Base-by-base conservation (phyloP, 768 basidiomycete genomes). In the Lanmaoa rubissima region DNA sequence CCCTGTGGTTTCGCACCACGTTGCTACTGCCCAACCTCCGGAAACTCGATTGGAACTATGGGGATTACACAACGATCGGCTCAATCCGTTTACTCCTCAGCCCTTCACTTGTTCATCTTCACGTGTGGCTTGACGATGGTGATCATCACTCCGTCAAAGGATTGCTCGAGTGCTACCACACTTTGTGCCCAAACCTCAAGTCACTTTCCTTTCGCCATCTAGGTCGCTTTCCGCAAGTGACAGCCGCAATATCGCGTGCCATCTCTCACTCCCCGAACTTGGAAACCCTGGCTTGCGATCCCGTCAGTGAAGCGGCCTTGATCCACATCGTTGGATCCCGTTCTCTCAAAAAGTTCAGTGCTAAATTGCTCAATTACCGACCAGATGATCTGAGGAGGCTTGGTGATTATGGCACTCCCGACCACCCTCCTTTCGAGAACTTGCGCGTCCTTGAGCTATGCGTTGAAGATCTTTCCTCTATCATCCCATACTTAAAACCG, bases 21-120 rank as follows among this genome's bases (percentile, higher is more conserved):
- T 10, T 45, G 19, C 28, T 61, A 31, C 46, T 61, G n/a, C 59
- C 60, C 16, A 61, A 61, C 45, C 58, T 61, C 35, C 39, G 28
- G 17, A 41, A 14, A 34, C 52, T 54, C 2, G 2, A 12, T 16
- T 53, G 59, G 60, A 3, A 4, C 3, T 24, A 43, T 17, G n/a
- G 17, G 5, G 51, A 45, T 14, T 16, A 41, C 28, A 17, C 42
- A 7, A 6, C 7, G 2, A 35, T 54, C 4, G 13, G 35, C 17
- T 42, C 17, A 0, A 53, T 61, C 36, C 59, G 53, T 61, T 31
- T 44, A 16, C 40, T 61, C 26, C 59, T 61, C 49, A 40, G 45
- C 45, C 60, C 49, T 34, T 60, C 58, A 13, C 49, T 60, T 4
- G 31, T 41, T 8, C 43, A 51, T 38, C 55, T 62, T 10, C 9